Evolutionary conservation across 2,329 filamentous ascomycete species (phyloP).

Genomic region (Coniochaeta hoffmannii): DNA sequence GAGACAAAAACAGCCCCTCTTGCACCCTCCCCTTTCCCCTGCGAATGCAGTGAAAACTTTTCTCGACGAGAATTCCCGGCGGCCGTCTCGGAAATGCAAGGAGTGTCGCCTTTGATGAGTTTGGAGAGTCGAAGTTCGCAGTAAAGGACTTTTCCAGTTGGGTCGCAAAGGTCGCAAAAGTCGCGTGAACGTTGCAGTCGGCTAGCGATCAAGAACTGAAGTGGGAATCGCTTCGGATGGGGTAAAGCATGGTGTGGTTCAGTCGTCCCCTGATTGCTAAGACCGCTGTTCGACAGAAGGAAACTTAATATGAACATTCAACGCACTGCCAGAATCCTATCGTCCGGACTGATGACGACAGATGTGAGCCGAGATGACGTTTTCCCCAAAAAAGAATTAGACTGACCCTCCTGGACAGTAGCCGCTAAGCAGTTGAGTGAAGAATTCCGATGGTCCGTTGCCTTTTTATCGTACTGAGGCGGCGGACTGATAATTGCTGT

Average conservation of each 20-base stretch:
- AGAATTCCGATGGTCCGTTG: background rate
- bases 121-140: background rate
- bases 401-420: background rate
- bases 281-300: background rate
- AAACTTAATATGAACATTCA: conserved; percentile 1
- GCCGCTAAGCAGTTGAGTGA: background rate
- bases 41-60: background rate
- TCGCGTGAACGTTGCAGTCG: background rate
- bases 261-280: background rate
- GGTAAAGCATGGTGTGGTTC: background rate
- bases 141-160: background rate
- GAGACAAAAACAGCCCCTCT: background rate
- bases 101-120: background rate
- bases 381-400: background rate
- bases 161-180: background rate
- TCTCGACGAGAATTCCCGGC: background rate
- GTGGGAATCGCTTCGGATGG: background rate
- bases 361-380: background rate
- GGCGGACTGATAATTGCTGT: background rate
- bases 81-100: background rate
- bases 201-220: background rate
- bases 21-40: background rate
- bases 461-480: background rate
- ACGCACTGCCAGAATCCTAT: background rate
- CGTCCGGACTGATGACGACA: conserved; percentile 1